Evolutionary conservation across 495 filamentous ascomycete species (phyloP), one percentile per base, ranked within the genome.

Genomic region (Aspergillus conjunctus): DNA sequence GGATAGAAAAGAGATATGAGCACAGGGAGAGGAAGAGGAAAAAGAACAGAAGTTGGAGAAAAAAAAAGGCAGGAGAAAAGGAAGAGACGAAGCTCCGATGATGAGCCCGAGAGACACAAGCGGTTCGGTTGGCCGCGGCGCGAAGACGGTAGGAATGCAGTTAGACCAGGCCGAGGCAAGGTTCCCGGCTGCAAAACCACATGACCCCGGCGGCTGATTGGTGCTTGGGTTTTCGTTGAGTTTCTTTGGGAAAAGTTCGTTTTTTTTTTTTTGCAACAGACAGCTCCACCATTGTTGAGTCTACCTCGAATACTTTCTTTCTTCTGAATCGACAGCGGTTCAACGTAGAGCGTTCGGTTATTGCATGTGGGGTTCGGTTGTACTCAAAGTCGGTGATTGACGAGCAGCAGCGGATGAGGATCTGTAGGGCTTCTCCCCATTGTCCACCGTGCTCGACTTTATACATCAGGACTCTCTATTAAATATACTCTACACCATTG

Each of bases 61-160:
- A 11, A 48, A 52, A 60, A 37, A 49, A 59, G 30, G 10, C 18
- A 59, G 17, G 51, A 55, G 30, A 44, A 53, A 49, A 31, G 50
- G 44, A 48, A 48, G 7, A 48, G 18, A n/a, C 7, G 15, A 41
- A 41, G 37, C 37, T 48, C 44, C n/a, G 44, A 21, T 18, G n/a
- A 21, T 18, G 56, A 15, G 22, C 30, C 15, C 9, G n/a, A 34
- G 48, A 18, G 50, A 3, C 31, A 21, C 32, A 6, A 26, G 45
- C 37, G 45, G 45, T 39, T 63, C 74, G 74, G 72, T 73, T 77
- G 71, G 63, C 67, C 71, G 72, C 74, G 74, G 74, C 61, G 68
- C 48, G 45, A 52, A 15, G 34, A 49, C 17, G 44, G 3, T 48
- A 17, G 44, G 17, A 17, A 6, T 6, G 5, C n/a, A 18, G 51